Conservation (phyloP, 2,329 filamentous ascomycete genomes). For the Knoxdaviesia proteae region DNA sequence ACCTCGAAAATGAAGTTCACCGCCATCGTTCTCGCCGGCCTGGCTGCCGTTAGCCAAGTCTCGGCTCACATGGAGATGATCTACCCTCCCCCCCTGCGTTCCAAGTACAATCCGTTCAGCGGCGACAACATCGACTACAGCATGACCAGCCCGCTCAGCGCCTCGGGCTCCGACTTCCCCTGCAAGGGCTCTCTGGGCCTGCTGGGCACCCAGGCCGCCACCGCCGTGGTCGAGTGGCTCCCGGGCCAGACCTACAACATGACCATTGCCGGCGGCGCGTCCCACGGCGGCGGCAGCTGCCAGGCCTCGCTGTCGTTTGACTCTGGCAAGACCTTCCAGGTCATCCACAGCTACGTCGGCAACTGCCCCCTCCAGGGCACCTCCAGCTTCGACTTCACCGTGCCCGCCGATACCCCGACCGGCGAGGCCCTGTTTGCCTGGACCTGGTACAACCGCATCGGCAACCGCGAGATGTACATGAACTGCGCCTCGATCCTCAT, state of each 20-base stretch:
- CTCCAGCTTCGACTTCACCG: conserved; percentile 39
- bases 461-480: conserved; percentile 76
- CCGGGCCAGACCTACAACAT: conserved; percentile 43
- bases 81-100: conserved; percentile 28
- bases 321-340: conserved; percentile 46
- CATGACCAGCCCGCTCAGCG: conserved; percentile 45
- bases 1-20: conserved; percentile 20
- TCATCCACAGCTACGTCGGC: conserved; percentile 37
- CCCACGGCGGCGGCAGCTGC: conserved; percentile 53
- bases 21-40: conserved; percentile 16
- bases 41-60: conserved; percentile 21
- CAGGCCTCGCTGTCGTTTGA: conserved; percentile 60
- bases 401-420: conserved; percentile 41
- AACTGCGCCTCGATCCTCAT: conserved; percentile 58
- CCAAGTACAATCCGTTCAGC: conserved; percentile 28
- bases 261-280: conserved; percentile 38
- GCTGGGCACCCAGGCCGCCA: conserved; percentile 25
- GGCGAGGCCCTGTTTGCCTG: conserved; percentile 48
- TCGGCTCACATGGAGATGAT: conserved; percentile 36
- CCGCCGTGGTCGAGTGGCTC: conserved; percentile 36
- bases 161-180: conserved; percentile 44
- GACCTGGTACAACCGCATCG: conserved; percentile 58
- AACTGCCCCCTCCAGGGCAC: conserved; percentile 25
- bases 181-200: conserved; percentile 46
- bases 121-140: conserved; percentile 41